Evolutionary conservation across 2,329 filamentous ascomycete genomes (phyloP).

Genomic region (Colletotrichum endophyticum): DNA sequence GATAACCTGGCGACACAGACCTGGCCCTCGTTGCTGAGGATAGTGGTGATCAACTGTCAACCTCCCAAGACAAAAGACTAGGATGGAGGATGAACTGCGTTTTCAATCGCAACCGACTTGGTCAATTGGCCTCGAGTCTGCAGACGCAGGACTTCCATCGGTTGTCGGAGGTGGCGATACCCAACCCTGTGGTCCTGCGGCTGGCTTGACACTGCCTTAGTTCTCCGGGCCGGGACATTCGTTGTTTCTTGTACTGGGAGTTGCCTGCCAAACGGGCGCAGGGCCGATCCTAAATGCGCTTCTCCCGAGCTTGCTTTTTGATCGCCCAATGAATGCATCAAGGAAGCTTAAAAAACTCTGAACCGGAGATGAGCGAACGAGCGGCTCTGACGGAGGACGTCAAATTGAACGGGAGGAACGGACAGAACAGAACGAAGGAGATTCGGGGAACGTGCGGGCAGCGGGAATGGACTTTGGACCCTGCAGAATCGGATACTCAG

Average conservation of each 20-base stretch:
- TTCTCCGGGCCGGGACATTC: background rate
- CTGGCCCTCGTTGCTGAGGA: background rate
- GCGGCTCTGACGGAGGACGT: background rate
- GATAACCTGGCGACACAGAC: background rate
- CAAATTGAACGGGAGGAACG: background rate
- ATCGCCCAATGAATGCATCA: background rate
- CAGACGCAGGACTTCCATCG: background rate
- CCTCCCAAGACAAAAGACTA: background rate
- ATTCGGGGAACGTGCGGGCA: background rate
- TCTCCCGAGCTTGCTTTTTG: background rate
- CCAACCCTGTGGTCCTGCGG: background rate
- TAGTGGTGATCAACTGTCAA: background rate
- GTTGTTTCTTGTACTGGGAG: background rate
- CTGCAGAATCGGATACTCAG: constrained; percentile 20
- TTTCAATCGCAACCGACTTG: background rate
- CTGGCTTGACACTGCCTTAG: constrained; percentile 2
- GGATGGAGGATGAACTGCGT: background rate
- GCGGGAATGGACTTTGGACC: constrained; percentile 15
- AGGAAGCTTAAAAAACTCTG: background rate
- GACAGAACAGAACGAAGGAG: background rate
- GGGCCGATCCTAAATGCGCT: background rate
- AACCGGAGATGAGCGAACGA: background rate
- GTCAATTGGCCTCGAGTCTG: background rate
- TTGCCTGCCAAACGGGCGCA: background rate
- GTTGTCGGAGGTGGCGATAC: constrained; percentile 5